Base-by-base conservation (phyloP, 2,329 filamentous ascomycete genomes). In the Aspergillus brasiliensis region DNA sequence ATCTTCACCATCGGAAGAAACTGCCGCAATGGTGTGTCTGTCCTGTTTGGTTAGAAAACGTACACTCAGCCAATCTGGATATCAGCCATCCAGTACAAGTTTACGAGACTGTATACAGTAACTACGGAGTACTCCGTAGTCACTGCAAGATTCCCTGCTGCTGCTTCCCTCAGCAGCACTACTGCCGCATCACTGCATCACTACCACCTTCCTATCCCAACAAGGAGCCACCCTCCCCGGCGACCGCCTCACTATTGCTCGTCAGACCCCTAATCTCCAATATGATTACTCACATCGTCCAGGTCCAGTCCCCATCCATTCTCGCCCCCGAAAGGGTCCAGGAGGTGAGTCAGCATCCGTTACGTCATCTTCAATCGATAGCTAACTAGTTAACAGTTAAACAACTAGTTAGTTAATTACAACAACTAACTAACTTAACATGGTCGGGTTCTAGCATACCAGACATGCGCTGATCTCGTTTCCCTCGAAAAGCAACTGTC, bases 251-350 rank as follows among this genome's bases (percentile, higher is more conserved):
- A 44, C 21, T 23, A 44, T 44, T 23, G 40, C 5, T 13, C 8
- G 6, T 13, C 19, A 44, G 6, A 23, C 11, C n/a, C 31, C 27
- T 3, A 6, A 23, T 11, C 23, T 19, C 8, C 54, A 57, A 34
- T 5, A 61, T 58, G 59, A 81, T 91, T 65, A 78, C 84, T 19
- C 89, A 91, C 71, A 82, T 91, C 53, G 88, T 91, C 2, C 78
- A 90, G 19, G 88, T 91, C 68, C 80, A 86, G 61, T 89, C 89
- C 78, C 87, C 87, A 68, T 71, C 83, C 1, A 76, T 77, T 0
- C 72, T 80, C 1, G 76, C 78, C 1, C 66, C 78, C 1, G 80
- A 81, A 13, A 78, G 83, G 40, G 77, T 89, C 8, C 77, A 84
- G 65, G 81, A 84, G 65, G 88, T 88, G 75, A 49, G 81, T 75